Conservation (phyloP, 495 filamentous ascomycete genomes). For the Hypoxylon cercidicola region DNA sequence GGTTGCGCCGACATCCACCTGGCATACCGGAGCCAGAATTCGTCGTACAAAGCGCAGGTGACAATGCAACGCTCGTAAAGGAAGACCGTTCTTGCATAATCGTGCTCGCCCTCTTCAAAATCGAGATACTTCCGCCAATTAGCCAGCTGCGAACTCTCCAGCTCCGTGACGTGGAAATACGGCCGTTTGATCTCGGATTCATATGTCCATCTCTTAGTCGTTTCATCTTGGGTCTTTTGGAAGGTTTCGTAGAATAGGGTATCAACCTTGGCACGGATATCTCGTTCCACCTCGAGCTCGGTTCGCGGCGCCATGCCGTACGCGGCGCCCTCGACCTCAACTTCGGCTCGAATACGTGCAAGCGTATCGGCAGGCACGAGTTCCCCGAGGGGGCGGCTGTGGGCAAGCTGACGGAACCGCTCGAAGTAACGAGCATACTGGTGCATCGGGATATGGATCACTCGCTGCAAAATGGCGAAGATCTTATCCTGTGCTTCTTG, state of each 20-base stretch:
- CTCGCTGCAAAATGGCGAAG: conserved; percentile 82
- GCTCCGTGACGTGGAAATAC: conserved; percentile 95
- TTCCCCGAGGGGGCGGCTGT: conserved; percentile 76
- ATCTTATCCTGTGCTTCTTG: conserved; percentile 87
- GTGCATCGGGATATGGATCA: conserved; percentile 95
- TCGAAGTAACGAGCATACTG: conserved; percentile 97
- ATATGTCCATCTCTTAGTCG: conserved; percentile 92
- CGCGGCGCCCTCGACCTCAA: conserved; percentile 66
- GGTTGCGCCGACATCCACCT: conserved; percentile 91
- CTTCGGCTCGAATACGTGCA: conserved; percentile 73
- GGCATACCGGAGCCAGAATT: conserved; percentile 98
- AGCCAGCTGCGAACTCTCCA: conserved; percentile 84
- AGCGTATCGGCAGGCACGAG: conserved; percentile 75
- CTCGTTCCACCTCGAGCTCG: conserved; percentile 85
- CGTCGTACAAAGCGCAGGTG: conserved; percentile 92
- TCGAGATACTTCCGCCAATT: conserved; percentile 98
- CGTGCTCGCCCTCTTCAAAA: conserved; percentile 89
- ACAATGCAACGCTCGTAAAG: conserved; percentile 95
- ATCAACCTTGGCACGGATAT: conserved; percentile 82
- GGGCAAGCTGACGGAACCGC: conserved; percentile 82
- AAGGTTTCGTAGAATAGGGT: conserved; percentile 83
- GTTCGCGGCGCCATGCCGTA: conserved; percentile 57
- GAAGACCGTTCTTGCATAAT: conserved; percentile 78
- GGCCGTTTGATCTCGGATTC: conserved; percentile 95
- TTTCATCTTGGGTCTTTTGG: conserved; percentile 84